phyloP scores from a whole-genome alignment of 2,329 filamentous ascomycete species.

The Alternaria infectoria region DNA sequence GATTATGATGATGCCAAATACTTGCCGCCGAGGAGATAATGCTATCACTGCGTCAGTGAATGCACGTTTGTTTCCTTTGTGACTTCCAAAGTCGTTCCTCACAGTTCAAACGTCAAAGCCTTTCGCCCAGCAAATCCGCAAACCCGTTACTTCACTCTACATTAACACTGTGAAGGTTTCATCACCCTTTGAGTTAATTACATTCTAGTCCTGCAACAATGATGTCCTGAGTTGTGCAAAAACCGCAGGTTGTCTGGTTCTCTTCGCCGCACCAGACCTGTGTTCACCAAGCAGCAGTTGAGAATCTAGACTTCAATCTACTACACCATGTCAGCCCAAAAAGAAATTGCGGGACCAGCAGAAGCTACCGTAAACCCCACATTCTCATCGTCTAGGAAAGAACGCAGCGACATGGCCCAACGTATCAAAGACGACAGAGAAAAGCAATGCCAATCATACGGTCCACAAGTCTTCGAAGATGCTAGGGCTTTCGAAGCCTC shows the following conservation, averaged over 20 bases:
- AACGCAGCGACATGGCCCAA: not conserved
- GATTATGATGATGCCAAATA: no score
- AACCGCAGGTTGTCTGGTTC: not conserved
- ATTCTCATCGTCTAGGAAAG: not conserved
- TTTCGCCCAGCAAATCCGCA: not conserved
- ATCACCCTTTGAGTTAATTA: not conserved
- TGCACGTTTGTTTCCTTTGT: not conserved
- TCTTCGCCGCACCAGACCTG: not conserved
- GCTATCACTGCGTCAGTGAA: not conserved
- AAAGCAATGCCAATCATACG: not conserved
- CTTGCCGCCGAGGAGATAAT: rapidly evolving
- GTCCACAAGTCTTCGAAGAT: not conserved
- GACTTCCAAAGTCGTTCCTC: rapidly evolving
- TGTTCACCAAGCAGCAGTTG: not conserved
- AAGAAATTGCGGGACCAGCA: not conserved
- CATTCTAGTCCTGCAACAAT: not conserved
- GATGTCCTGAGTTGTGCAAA: not conserved
- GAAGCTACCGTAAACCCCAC: not conserved
- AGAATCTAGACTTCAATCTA: not conserved
- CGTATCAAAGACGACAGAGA: not conserved
- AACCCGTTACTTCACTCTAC: not conserved
- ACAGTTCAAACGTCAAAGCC: not conserved
- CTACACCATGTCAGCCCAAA: not conserved
- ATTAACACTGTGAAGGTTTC: not conserved
- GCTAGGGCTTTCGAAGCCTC: not conserved